Base-by-base conservation (phyloP, 306 rosid genomes). In the Pyrus communis region DNA sequence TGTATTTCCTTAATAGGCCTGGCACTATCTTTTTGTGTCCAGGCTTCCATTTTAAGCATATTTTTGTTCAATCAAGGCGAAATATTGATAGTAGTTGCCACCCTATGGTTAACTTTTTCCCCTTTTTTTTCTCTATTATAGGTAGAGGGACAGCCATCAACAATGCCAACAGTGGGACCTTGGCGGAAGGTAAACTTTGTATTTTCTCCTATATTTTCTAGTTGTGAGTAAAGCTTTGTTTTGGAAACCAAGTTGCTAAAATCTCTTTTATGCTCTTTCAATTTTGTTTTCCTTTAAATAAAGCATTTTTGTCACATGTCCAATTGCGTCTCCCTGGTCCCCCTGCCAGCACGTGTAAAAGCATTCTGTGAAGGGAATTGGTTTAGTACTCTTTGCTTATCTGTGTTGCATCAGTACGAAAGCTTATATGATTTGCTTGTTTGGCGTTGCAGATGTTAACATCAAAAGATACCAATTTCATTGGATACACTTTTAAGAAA, bases 391-490 rank as follows among this genome's bases (percentile, higher is more conserved):
- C 66, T 61, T 4, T 27, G 21, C 18, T 63, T 30, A 15, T 28
- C 40, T 40, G 3, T 12, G 25, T 22, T 73, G 68, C 22, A 40
- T 59, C 5, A 5, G 3, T 42, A 23, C 30, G 9, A 43, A 40
- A 42, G n/a, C 52, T 28, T 33, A 25, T 7, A 4, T 21, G 67
- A 59, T 38, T 73, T n/a, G 38, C 17, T 33, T 27, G 7, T 65
- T 72, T 70, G 60, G 43, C 70, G 40, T 79, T 82, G 69, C 97
- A 96, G 99, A 96, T 96, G 99, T 82, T 96, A 86, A 89, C 98
- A 23, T 96, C 99, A 64, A 96, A 92, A 85, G 99, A 96, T 79
- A 90, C 86, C 78, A 96, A 96, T 78, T 96, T 96, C 88, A 96
- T 96, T 67, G 99, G 98, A 78, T 96, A 88, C 84, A 96, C 98